Base-by-base conservation (phyloP, 768 basidiomycete genomes). In the Daedaleopsis sinensis region DNA sequence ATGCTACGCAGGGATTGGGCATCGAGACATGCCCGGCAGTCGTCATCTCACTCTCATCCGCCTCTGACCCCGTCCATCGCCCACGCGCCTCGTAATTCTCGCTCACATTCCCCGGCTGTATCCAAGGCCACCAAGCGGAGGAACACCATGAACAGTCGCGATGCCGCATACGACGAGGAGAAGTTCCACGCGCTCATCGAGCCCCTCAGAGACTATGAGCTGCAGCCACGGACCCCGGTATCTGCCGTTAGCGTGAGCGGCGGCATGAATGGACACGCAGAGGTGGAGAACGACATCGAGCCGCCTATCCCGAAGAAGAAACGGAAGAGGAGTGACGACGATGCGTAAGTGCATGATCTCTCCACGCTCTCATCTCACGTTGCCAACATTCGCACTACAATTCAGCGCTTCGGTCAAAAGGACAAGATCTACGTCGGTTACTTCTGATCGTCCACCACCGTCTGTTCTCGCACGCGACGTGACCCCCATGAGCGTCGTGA, bases 101-200 rank as follows among this genome's bases (percentile, higher is more conserved):
- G 88, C 54, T 91, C 90, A 21, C 90, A 86, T 73, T 92, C 89
- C 24, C 92, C 89, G 2, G 78, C 79, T 10, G 77, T 80, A 66
- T 69, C 82, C 38, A 87, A 86, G 63, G 85, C 84, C n/a, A 82
- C 90, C 43, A 96, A 95, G 77, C 86, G 93, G 55, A 83, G 97
- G 62, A 94, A 93, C 68, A 99, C 97, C 53, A 96, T 99, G 94
- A 98, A 98, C 73, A 96, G 93, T 69, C 81, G 96, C 59, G 96
- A 97, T 73, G 93, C 96, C 16, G 90, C 88, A 13, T 96, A 94
- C 71, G 62, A 55, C 18, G 96, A 96, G 71, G 91, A 95, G 70
- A 93, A 88, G 70, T 72, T 91, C 58, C 88, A 90, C 72, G 89
- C 90, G 68, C 77, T 90, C 55, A 86, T 92, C 53, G 87, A 89